A percentile compares a stretch with the other conserved stretches of the same genome.
Evolutionary conservation across 257 asterid genomes (phyloP).

Genomic region (Nyctanthes arbortristis): DNA sequence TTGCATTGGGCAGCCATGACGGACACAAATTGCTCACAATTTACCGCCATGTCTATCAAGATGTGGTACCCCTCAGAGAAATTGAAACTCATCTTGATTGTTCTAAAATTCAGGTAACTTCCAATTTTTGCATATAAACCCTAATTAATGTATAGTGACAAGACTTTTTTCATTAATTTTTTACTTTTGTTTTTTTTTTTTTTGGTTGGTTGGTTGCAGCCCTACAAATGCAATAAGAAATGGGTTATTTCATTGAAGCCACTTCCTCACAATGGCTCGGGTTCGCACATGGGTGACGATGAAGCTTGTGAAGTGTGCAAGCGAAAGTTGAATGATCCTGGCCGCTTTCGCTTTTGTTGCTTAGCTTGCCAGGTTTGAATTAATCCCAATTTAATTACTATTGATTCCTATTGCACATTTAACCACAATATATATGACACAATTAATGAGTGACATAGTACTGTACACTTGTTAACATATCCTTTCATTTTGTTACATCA

Average conservation of each 20-base stretch:
- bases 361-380: conserved; percentile 27
- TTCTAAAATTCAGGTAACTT: conserved; percentile 27
- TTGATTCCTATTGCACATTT: no score
- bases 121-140: neutral
- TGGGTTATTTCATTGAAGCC: conserved; percentile 30
- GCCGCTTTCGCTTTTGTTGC: conserved; percentile 19
- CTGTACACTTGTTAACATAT: no score
- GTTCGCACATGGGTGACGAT: conserved; percentile 17
- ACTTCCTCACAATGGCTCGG: conserved; percentile 34
- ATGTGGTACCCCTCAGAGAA: conserved; percentile 40
- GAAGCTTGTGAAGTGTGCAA: conserved; percentile 17
- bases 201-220: conserved; percentile 9
- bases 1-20: conserved; percentile 20
- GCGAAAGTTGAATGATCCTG: conserved; percentile 24
- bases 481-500: no score
- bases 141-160: neutral
- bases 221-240: conserved; percentile 34
- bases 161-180: neutral
- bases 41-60: conserved; percentile 49
- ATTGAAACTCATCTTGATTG: conserved; percentile 36
- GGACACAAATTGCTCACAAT: conserved; percentile 35
- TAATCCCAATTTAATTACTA: no score
- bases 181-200: neutral
- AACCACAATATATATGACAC: no score
- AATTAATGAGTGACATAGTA: no score